phyloP scores from a whole-genome alignment of 2,329 filamentous ascomycete genomes.

The Fusarium hainanense region DNA sequence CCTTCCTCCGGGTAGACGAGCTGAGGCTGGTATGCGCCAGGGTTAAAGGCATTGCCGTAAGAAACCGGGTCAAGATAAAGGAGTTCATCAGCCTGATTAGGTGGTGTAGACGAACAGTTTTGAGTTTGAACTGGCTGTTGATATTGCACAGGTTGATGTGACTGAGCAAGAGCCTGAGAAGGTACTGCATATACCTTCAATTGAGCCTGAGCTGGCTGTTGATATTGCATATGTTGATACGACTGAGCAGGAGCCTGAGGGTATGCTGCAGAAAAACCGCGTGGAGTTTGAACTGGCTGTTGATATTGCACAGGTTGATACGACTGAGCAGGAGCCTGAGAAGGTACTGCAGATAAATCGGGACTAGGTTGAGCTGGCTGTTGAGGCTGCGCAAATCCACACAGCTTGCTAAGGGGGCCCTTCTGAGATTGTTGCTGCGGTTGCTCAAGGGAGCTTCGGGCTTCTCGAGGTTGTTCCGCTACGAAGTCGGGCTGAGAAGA shows the following conservation, averaged over 20 bases:
- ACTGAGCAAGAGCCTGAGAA: neutral
- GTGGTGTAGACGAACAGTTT: neutral
- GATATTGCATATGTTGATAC: neutral
- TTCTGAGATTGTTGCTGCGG: neutral
- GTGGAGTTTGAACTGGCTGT: neutral
- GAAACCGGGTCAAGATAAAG: neutral
- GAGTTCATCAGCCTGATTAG: neutral
- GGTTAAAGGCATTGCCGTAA: neutral
- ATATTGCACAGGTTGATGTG: neutral
- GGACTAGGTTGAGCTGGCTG: neutral
- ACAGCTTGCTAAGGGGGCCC: neutral
- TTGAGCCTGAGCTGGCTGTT: neutral
- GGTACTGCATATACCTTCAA: neutral
- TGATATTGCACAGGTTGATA: neutral
- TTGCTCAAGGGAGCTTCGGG: neutral
- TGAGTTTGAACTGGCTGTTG: neutral
- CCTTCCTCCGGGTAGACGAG: neutral
- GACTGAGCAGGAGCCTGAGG: neutral
- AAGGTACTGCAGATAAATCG: neutral
- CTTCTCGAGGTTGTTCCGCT: neutral
- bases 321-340: neutral
- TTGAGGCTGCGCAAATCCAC: neutral
- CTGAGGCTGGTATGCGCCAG: neutral
- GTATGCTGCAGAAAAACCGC: neutral
- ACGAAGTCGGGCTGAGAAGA: neutral